phyloP scores from a whole-genome alignment of 108 stramenopile species.

The Fragilariopsis cylindrus region DNA sequence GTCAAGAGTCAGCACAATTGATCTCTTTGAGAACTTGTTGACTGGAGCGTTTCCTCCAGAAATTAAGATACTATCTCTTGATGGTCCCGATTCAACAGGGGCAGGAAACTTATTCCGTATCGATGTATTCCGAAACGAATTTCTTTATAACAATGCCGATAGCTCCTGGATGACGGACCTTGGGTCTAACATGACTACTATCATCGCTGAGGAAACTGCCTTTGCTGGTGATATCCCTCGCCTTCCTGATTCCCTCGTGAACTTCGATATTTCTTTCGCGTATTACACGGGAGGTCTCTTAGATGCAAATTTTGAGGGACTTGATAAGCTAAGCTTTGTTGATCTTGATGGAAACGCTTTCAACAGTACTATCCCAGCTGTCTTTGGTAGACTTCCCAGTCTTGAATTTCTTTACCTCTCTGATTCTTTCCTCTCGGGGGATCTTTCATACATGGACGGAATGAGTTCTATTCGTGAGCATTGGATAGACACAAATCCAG shows the following conservation, averaged over 20 bases:
- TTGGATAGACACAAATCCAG: slow-evolving; percentile 20
- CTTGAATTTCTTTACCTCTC: slow-evolving; percentile 37
- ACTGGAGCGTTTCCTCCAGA: slow-evolving; percentile 42
- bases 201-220: slow-evolving; percentile 22
- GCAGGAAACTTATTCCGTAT: slow-evolving; percentile 36
- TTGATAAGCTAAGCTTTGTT: slow-evolving; percentile 15
- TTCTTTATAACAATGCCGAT: slow-evolving; percentile 22
- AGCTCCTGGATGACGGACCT: slow-evolving; percentile 29
- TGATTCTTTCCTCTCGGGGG: slow-evolving; percentile 34
- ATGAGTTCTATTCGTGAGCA: slow-evolving; percentile 31
- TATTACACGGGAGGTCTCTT: slow-evolving; percentile 29
- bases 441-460: slow-evolving; percentile 34
- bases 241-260: slow-evolving; percentile 22
- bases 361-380: slow-evolving; percentile 38
- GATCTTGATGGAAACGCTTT: slow-evolving; percentile 39
- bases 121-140: slow-evolving; percentile 32
- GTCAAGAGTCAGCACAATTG: slow-evolving; percentile 12
- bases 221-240: slow-evolving; percentile 31
- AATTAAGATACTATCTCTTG: slow-evolving; percentile 27
- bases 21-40: slow-evolving; percentile 37
- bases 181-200: slow-evolving; percentile 25
- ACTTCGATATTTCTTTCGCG: slow-evolving; percentile 28
- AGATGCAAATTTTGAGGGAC: slow-evolving; percentile 18
- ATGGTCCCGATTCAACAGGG: slow-evolving; percentile 29
- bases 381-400: slow-evolving; percentile 26